phyloP scores from a whole-genome alignment of 805 yeast species.

The Cyberlindnera saturnus region DNA sequence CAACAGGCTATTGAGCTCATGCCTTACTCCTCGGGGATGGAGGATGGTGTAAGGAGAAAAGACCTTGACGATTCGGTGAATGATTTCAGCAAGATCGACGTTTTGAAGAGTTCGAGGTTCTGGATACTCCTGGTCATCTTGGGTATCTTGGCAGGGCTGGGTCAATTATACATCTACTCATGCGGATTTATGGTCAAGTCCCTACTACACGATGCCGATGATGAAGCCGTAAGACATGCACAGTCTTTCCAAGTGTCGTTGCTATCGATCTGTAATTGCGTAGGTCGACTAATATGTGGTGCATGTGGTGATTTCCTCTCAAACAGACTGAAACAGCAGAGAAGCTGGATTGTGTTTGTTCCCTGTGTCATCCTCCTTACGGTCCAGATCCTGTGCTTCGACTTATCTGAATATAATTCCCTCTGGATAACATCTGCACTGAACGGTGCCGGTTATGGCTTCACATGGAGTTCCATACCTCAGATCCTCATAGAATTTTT shows the following conservation, averaged over 20 bases:
- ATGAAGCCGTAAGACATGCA: slow-evolving; percentile 35
- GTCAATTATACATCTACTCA: slow-evolving; percentile 71
- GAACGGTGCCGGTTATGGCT: slow-evolving; percentile 69
- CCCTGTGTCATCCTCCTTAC: slow-evolving; percentile 42
- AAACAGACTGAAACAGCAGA: slow-evolving; percentile 37
- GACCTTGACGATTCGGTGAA: neutral
- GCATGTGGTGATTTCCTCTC: slow-evolving; percentile 54
- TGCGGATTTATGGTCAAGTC: slow-evolving; percentile 66
- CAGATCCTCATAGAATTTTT: slow-evolving; percentile 70
- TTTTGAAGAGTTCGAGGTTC: slow-evolving; percentile 32
- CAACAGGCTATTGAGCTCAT: neutral
- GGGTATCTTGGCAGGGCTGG: slow-evolving; percentile 56
- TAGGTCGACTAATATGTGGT: slow-evolving; percentile 62
- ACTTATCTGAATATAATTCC: slow-evolving; percentile 26
- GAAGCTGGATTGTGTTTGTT: slow-evolving; percentile 48
- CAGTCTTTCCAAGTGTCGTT: slow-evolving; percentile 72
- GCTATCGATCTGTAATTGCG: slow-evolving; percentile 61
- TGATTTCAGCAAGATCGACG: slow-evolving; percentile 6
- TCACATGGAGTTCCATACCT: slow-evolving; percentile 66
- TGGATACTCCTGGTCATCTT: slow-evolving; percentile 45
- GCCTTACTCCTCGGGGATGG: neutral
- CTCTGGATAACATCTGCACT: slow-evolving; percentile 49
- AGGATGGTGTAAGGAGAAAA: too few relatives aligned
- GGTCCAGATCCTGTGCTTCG: slow-evolving; percentile 46
- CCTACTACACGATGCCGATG: slow-evolving; percentile 24